These are phyloP conservation scores for Zymoseptoria crescenta DNA, from an alignment of 2,329 filamentous ascomycete species.

Conservation along the genomic window DNA sequence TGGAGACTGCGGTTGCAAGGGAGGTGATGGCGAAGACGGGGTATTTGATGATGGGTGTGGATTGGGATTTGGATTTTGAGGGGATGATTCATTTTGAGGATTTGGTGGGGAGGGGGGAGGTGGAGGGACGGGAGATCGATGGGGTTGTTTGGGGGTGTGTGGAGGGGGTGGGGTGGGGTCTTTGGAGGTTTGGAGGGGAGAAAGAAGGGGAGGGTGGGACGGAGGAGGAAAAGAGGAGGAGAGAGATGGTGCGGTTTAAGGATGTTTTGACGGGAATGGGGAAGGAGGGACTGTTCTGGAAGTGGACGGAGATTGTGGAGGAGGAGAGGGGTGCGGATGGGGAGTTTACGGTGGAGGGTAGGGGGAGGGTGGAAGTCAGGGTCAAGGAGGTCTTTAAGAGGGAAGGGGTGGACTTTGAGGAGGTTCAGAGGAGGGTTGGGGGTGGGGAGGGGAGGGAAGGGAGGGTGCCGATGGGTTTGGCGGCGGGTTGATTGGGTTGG, in stretches of 20 bases:
- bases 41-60: slow-evolving; percentile 73
- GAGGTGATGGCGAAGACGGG: slow-evolving; percentile 71
- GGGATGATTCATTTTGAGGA: slow-evolving; percentile 67
- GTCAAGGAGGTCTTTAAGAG: slow-evolving; percentile 67
- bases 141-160: slow-evolving; percentile 63
- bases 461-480: background rate
- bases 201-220: slow-evolving; percentile 33
- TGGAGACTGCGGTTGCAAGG: slow-evolving; percentile 62
- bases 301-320: slow-evolving; percentile 88
- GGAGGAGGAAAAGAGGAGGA: slow-evolving; percentile 57
- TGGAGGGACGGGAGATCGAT: slow-evolving; percentile 59
- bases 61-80: slow-evolving; percentile 83
- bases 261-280: slow-evolving; percentile 66
- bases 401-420: slow-evolving; percentile 73
- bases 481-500: too few species aligned
- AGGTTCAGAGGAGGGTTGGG: slow-evolving; percentile 65
- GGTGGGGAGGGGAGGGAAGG: slow-evolving; percentile 28
- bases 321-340: slow-evolving; percentile 73
- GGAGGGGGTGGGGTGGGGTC: slow-evolving; percentile 60
- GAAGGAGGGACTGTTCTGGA: slow-evolving; percentile 84
- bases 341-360: slow-evolving; percentile 67
- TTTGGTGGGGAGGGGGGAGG: slow-evolving; percentile 55
- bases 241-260: slow-evolving; percentile 73
- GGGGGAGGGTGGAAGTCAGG: slow-evolving; percentile 63
- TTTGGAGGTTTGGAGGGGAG: slow-evolving; percentile 34